These are phyloP conservation scores for Pseudogymnoascus sp. DNA, from an alignment of 2,329 filamentous ascomycete genomes.

Conservation along the genomic window DNA sequence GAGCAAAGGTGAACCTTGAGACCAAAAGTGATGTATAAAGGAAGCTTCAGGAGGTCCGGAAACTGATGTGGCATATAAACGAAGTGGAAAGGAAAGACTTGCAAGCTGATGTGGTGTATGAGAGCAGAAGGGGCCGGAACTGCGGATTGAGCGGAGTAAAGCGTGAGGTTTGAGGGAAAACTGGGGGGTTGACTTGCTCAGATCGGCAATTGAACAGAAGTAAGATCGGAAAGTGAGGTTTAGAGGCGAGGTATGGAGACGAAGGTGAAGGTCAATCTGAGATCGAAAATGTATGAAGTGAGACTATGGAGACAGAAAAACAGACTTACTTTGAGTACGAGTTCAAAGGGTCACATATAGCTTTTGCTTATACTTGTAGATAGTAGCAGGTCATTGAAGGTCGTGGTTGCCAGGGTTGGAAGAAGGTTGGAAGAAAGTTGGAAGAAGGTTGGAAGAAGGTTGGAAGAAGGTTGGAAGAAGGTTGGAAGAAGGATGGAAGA, in stretches of 20 bases:
- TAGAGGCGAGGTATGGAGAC: neutral
- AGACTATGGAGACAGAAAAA: neutral
- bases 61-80: neutral
- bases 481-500: neutral
- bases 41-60: neutral
- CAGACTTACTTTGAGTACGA: neutral
- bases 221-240: neutral
- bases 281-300: neutral
- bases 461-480: neutral
- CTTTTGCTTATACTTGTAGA: neutral
- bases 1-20: neutral
- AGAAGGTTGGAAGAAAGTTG: neutral
- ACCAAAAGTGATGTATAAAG: neutral
- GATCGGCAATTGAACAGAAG: neutral
- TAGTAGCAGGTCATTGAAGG: neutral
- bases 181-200: neutral
- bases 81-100: neutral
- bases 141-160: neutral
- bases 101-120: neutral
- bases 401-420: no score
- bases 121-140: neutral
- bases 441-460: neutral
- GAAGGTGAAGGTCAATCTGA: neutral
- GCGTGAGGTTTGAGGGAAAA: neutral
- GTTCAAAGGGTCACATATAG: neutral